A percentile compares a stretch with the other conserved stretches of the same genome.
These are phyloP conservation scores for Proliferodiscus dingleyae DNA, from an alignment of 2,329 filamentous ascomycete species.

Conservation along the genomic window DNA sequence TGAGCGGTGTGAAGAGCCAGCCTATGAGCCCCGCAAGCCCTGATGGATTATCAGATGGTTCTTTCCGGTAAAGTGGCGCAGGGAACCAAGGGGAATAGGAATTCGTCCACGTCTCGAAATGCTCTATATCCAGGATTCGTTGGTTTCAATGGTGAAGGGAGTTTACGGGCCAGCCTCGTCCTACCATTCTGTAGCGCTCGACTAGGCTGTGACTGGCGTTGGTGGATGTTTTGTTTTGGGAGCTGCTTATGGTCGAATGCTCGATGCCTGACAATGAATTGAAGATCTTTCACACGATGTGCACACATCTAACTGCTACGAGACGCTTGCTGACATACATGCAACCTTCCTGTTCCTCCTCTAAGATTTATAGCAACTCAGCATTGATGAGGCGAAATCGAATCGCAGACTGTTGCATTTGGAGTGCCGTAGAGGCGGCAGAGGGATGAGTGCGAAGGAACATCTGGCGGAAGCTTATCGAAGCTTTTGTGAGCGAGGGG, in stretches of 20 bases:
- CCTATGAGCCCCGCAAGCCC: conserved; percentile 54
- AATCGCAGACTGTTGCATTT: neutral
- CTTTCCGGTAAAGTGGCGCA: conserved; percentile 20
- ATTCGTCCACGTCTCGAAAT: conserved; percentile 17
- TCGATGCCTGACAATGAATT: conserved; percentile 11
- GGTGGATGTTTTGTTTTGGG: conserved; percentile 12
- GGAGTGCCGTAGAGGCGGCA: too few relatives aligned
- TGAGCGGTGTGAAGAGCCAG: conserved; percentile 52
- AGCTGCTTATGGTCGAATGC: conserved; percentile 12
- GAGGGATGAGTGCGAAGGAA: too few relatives aligned
- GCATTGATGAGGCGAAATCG: neutral
- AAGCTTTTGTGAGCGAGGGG: too few relatives aligned
- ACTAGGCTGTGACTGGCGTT: conserved; percentile 12
- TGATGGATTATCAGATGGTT: conserved; percentile 25
- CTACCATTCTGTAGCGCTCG: conserved; percentile 12
- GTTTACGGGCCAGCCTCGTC: conserved; percentile 9
- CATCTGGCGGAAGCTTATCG: too few relatives aligned
- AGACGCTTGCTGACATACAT: neutral
- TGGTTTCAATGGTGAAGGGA: conserved; percentile 12
- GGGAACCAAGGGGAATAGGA: conserved; percentile 2
- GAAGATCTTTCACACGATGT: neutral
- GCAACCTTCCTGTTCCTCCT: neutral
- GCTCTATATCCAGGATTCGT: conserved; percentile 25
- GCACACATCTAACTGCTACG: neutral
- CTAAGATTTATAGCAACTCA: neutral